Evolutionary conservation across 176 grass and related monocot genomes (phyloP), one percentile per base, ranked within the genome.

Genomic region (Oryza coarctata): DNA sequence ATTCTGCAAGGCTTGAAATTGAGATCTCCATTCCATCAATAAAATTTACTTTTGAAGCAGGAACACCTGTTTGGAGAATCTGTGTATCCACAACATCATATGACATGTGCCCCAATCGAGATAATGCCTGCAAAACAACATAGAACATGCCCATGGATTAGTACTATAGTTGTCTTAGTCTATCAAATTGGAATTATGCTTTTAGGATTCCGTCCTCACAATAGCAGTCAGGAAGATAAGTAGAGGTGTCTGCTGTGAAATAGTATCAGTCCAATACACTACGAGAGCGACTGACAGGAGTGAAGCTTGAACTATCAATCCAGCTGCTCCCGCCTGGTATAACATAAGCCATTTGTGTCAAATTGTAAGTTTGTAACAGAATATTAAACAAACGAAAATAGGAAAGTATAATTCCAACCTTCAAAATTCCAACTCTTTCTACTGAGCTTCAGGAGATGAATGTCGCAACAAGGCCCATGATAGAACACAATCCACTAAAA

Each of bases 51-150:
- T 95, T 99, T 44, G 90, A 87, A 63, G 88, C 75, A 11, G 93
- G 93, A 34, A 95, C 88, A n/a, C 96, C 96, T 12, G 89, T 99
- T 73, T 99, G 96, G 70, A 99, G 85, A 17, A 99, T 99, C 79
- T 99, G 96, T 32, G 96, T 99, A 38, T 93, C 96, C 0, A 95
- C 90, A 75, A 95, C 90, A 82, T 99, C 96, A 74, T 99, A 99
- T 70, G 96, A 99, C 91, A 99, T 99, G 75, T 93, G 96, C 13
- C 96, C 96, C 60, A 99, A 50, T 78, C 93, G 86, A 55, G 96
- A 99, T 49, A 99, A 44, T 39, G 87, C 91, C 94, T 97, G 87
- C 49, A 82, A 62, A 84, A 85, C 57, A 85, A 67, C 68, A 64
- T 25, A 64, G 9, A 80, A 80, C 22, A 70, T 22, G n/a, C 33